phyloP scores from a whole-genome alignment of 768 basidiomycete species.

The Heimioporus sp. region DNA sequence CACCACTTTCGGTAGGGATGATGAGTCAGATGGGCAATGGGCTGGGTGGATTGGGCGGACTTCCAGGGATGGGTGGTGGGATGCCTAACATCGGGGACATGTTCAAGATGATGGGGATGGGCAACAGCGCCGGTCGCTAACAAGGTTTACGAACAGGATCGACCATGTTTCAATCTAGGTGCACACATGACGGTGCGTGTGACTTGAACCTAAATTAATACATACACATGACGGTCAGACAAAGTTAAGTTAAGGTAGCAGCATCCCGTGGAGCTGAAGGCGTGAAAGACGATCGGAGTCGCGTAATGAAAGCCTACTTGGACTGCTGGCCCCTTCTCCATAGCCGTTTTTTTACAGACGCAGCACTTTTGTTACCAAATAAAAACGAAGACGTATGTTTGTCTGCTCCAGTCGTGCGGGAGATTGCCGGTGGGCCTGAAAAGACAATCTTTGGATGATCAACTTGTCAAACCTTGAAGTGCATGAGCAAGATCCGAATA shows the following conservation, averaged over 20 bases:
- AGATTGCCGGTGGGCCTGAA: slow-evolving; percentile 51
- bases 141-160: slow-evolving; percentile 5
- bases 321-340: slow-evolving; percentile 44
- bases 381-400: slow-evolving; percentile 79
- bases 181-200: slow-evolving; percentile 17
- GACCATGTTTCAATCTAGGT: slow-evolving; percentile 12
- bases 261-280: slow-evolving; percentile 6
- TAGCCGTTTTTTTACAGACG: slow-evolving; percentile 58
- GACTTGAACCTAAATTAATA: slow-evolving; percentile 15
- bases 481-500: slow-evolving; percentile 16
- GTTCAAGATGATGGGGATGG: slow-evolving; percentile 90
- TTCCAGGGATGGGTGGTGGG: slow-evolving; percentile 53
- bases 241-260: slow-evolving; percentile 28
- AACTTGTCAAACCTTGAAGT: slow-evolving; percentile 8
- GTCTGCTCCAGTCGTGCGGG: slow-evolving; percentile 77
- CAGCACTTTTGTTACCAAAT: slow-evolving; percentile 71
- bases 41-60: slow-evolving; percentile 49
- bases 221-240: slow-evolving; percentile 7
- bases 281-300: slow-evolving; percentile 16
- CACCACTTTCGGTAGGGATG: slow-evolving; percentile 54
- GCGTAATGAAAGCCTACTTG: slow-evolving; percentile 19
- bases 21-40: slow-evolving; percentile 83
- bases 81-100: slow-evolving; percentile 74
- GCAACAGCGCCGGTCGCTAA: slow-evolving; percentile 41
- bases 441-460: slow-evolving; percentile 53